Base-by-base conservation (phyloP, 139 green algal species). In the Micromonas commoda region DNA sequence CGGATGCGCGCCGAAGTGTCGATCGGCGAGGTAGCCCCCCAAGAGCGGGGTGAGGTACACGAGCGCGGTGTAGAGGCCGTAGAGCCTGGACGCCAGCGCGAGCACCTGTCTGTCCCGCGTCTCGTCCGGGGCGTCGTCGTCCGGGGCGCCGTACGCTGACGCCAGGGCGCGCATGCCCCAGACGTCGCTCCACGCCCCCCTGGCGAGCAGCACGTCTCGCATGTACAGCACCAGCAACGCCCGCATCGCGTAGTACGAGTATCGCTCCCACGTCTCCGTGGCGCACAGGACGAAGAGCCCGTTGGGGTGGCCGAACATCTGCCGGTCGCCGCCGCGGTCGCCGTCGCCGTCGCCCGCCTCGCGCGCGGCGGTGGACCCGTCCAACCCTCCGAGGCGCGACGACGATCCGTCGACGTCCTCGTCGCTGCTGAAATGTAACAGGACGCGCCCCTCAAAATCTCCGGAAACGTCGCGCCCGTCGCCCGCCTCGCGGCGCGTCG, bases 1-100 rank as follows among this genome's bases (percentile, higher is more conserved):
- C 16, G 45, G 45, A n/a, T 82, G 77, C 21, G 69, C n/a, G n/a
- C n/a, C n/a, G n/a, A n/a, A n/a, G n/a, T n/a, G 37, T 31, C 24
- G 28, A 39, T 80, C 78, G n/a, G 71, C 71, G 21, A 80, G 61
- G 21, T 61, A 66, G 13, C 71, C 78, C 1, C 78, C 78, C 0
- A 63, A 72, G 26, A 83, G 34, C 24, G 78, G 68, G 3, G 71
- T 83, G 5, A 83, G 52, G 73, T 83, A 83, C 2, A 74, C 67
- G 2, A 73, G 26, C 21, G 71, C 53, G 2, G 78, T 78, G 67
- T 78, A 83, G n/a, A 53, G 45, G 0, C 78, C 78, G 69, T 83
- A 83, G 1, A 83, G n/a, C 3, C 54, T 33, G 19, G 66, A 26
- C 33, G 34, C 53, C 2, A 29, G n/a, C 29, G 9, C 31, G 23